Conservation (phyloP, 83 land plant species). For the Diphasiastrum complanatum region DNA sequence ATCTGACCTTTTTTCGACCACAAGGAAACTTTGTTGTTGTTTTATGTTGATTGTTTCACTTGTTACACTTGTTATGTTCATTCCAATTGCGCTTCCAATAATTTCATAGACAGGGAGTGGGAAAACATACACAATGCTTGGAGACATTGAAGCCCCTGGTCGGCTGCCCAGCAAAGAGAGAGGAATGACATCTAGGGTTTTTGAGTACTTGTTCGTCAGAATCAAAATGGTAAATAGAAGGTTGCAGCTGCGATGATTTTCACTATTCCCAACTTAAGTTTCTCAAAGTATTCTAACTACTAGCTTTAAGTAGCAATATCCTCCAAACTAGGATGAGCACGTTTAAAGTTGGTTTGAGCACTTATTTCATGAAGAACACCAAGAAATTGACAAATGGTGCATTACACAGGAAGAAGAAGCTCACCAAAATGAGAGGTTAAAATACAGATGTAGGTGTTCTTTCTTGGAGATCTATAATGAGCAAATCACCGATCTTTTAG, state of each 20-base stretch:
- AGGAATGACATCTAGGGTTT: constrained; percentile 42
- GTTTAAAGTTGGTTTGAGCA: too few relatives aligned
- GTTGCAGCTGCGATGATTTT: neutral
- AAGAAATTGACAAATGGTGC: too few relatives aligned
- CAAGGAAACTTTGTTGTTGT: too few relatives aligned
- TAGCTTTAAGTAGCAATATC: neutral
- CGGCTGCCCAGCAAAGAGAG: constrained; percentile 16
- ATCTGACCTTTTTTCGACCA: too few relatives aligned
- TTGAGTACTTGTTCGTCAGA: constrained; percentile 37
- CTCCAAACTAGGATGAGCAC: too few relatives aligned
- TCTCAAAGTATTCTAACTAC: neutral
- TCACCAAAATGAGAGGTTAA: constrained; percentile 4
- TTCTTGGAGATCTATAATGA: constrained; percentile 45
- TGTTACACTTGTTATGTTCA: too few relatives aligned
- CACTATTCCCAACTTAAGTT: neutral
- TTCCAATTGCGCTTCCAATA: too few relatives aligned
- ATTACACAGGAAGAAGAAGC: constrained; percentile 28
- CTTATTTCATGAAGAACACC: too few relatives aligned
- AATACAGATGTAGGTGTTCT: constrained; percentile 26
- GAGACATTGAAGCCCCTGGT: constrained; percentile 29
- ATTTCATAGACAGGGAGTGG: constrained; percentile 40
- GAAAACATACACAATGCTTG: constrained; percentile 38
- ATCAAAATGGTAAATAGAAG: constrained; percentile 22
- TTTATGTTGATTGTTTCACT: too few relatives aligned
- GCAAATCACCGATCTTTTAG: constrained; percentile 39